A percentile compares a stretch with the other conserved stretches of the same genome.
phyloP scores from a whole-genome alignment of 2,329 filamentous ascomycete species.

The Calonectria fujianensis region DNA sequence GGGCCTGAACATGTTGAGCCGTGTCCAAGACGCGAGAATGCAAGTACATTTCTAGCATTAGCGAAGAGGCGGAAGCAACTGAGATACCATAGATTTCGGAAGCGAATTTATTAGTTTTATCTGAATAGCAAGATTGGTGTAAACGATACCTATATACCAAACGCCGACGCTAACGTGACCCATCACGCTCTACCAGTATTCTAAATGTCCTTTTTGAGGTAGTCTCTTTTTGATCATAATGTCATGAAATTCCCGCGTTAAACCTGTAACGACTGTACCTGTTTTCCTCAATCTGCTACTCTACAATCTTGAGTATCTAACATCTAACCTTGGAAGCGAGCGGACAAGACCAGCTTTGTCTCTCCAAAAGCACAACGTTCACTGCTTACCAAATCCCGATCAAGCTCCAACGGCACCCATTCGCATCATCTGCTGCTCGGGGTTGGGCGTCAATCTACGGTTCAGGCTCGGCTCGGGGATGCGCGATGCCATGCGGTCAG shows the following conservation, averaged over 20 bases:
- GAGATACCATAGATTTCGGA: constrained; percentile 49
- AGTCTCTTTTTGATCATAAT: constrained; percentile 20
- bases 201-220: neutral
- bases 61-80: constrained; percentile 39
- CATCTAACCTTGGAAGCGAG: constrained; percentile 40
- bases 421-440: constrained; percentile 64
- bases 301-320: constrained; percentile 45
- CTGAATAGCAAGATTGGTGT: neutral
- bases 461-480: constrained; percentile 69
- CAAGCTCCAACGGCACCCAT: constrained; percentile 51
- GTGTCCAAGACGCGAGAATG: constrained; percentile 23
- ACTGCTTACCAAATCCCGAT: neutral
- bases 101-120: constrained; percentile 35
- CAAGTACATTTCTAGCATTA: constrained; percentile 34
- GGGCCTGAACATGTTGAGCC: neutral
- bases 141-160: neutral
- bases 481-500: constrained; percentile 77
- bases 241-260: constrained; percentile 29
- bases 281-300: constrained; percentile 37
- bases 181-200: neutral
- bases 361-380: neutral
- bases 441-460: constrained; percentile 68
- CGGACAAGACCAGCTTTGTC: constrained; percentile 43
- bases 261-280: constrained; percentile 27
- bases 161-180: neutral